phyloP scores from a whole-genome alignment of 495 filamentous ascomycete genomes.

The Aspergillus olivimuriae region DNA sequence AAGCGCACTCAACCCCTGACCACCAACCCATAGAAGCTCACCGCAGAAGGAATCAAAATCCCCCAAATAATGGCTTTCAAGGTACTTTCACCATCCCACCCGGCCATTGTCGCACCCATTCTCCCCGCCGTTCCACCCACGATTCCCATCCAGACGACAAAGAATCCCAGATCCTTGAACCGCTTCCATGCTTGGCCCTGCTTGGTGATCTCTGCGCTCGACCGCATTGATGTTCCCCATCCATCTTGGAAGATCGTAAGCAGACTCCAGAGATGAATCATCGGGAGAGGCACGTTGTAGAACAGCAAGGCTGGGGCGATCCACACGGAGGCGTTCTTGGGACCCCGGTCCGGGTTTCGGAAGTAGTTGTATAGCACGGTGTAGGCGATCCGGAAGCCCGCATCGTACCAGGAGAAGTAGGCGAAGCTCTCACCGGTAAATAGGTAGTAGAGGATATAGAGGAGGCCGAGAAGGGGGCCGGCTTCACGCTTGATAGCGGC shows the following conservation, averaged over 20 bases:
- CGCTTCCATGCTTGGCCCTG: conserved; percentile 17
- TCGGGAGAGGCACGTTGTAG: conserved; percentile 26
- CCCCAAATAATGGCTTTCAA: conserved; percentile 11
- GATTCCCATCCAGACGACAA: conserved; percentile 24
- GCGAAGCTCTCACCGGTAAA: conserved; percentile 20
- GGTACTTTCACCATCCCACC: conserved; percentile 10
- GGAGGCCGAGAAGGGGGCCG: conserved; percentile 20
- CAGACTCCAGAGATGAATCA: conserved; percentile 27
- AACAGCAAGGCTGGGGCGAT: conserved; percentile 20
- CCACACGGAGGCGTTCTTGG: conserved; percentile 17
- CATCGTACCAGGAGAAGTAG: conserved; percentile 23
- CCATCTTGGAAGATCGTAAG: conserved; percentile 24
- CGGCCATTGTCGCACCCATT: conserved; percentile 10
- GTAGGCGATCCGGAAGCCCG: conserved; percentile 18
- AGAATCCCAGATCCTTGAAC: conserved; percentile 22
- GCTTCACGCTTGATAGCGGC: conserved; percentile 25
- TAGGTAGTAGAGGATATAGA: conserved; percentile 23
- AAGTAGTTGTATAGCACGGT: conserved; percentile 23
- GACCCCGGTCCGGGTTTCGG: conserved; percentile 20
- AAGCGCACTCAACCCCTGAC: neutral
- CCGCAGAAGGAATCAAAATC: conserved; percentile 11
- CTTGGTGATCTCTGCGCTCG: conserved; percentile 13
- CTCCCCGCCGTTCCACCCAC: conserved; percentile 15
- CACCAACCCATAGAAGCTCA: conserved; percentile 18
- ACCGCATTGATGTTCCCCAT: conserved; percentile 29